Evolutionary conservation across 1,139 yeast species (phyloP), one percentile per base, ranked within the genome.

Genomic region (Candida sp.): DNA sequence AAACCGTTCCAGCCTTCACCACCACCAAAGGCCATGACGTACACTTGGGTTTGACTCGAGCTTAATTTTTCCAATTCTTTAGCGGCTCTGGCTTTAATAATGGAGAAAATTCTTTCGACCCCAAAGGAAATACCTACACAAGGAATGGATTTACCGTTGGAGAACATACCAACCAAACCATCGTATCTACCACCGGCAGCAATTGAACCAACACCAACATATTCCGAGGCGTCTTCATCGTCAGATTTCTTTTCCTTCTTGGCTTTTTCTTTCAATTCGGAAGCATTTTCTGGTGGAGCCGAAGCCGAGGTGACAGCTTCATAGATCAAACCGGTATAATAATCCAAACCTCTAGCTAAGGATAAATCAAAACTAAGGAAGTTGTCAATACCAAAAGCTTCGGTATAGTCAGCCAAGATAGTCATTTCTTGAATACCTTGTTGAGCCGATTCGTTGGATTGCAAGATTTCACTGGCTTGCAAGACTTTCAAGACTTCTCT

Each of bases 101-200:
- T 72, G 9, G 98, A 89, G 63, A 93, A 93, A 50, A 93, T 70
- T 65, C 99, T 83, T 69, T 93, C 99, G 44, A 93, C 93, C 57
- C 99, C 99, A 58, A 93, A 93, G 4, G 98, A 91, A 44, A 91
- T 75, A 65, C 99, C 99, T 41, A 93, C 96, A 74, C 99, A 93
- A 22, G 99, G 99, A 57, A 93, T 90, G 23, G 93, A 85, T 68
- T 90, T 89, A 53, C 93, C 93, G 59, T 82, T 84, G 49, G 97
- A 84, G 66, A 93, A 93, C 98, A 93, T 93, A 53, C 97, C 97
- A 30, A 93, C 98, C 50, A 93, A 78, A 56, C 87, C 85, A 64
- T 93, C 99, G 66, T 93, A 93, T 66, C 99, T 87, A 53, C 99
- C 99, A 69, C 99, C 99, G 38, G 97, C 99, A 45, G 97, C 96